phyloP scores from a whole-genome alignment of 345 rosid species.

The Citrus cavaleriei region DNA sequence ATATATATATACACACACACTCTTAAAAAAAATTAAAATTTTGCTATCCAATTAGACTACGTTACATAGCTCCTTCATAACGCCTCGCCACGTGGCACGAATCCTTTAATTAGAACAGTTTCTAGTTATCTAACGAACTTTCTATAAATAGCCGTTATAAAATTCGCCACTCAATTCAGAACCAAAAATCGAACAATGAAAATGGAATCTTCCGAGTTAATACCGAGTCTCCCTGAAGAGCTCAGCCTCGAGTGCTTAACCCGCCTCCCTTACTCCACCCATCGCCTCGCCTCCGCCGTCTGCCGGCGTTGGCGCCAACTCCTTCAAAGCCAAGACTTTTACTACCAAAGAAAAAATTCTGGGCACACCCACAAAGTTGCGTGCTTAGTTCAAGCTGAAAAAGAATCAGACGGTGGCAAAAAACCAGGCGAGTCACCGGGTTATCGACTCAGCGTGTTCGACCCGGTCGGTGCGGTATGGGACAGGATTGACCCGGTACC shows the following conservation, averaged over 20 bases:
- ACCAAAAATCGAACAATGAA: neutral
- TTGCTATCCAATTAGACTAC: neutral
- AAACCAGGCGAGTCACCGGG: slow-evolving; percentile 30
- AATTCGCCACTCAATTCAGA: neutral
- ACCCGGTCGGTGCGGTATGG: slow-evolving; percentile 39
- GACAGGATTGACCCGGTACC: slow-evolving; percentile 41
- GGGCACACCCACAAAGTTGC: slow-evolving; percentile 45
- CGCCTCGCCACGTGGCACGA: neutral
- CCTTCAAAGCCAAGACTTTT: slow-evolving; percentile 39
- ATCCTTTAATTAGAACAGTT: neutral
- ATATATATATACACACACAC: too few relatives aligned
- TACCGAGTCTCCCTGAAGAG: slow-evolving; percentile 52
- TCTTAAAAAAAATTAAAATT: neutral
- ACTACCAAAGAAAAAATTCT: slow-evolving; percentile 34
- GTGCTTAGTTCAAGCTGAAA: slow-evolving; percentile 48
- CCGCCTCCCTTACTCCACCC: slow-evolving; percentile 42
- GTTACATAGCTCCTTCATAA: neutral
- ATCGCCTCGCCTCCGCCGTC: slow-evolving; percentile 43
- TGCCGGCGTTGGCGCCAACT: slow-evolving; percentile 52
- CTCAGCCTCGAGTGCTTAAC: slow-evolving; percentile 54
- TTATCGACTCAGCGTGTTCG: slow-evolving; percentile 40
- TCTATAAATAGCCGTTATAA: neutral
- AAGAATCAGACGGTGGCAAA: neutral
- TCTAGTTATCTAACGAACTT: neutral
- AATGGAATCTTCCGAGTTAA: slow-evolving; percentile 28